A percentile compares a stretch with the other conserved stretches of the same genome.
These are phyloP conservation scores for Colletotrichum sp. DNA, from an alignment of 2,329 filamentous ascomycete species.

Conservation along the genomic window DNA sequence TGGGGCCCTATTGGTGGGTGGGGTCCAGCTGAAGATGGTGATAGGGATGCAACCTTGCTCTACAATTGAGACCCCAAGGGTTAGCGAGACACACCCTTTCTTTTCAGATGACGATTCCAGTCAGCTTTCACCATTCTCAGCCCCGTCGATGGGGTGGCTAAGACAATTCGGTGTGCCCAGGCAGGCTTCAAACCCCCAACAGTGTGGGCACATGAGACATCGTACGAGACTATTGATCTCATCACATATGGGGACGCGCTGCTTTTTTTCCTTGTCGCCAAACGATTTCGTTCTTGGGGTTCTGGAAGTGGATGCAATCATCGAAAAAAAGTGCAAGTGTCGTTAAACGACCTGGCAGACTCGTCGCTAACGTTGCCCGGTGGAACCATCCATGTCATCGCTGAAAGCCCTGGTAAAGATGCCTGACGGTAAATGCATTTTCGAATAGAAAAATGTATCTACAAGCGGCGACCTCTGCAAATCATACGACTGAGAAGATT, in stretches of 20 bases:
- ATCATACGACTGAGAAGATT: accelerated
- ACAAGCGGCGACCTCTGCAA: neutral
- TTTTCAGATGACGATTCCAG: neutral
- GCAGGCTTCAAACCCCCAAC: neutral
- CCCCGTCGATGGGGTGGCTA: neutral
- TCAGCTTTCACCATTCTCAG: neutral
- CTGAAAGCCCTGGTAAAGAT: neutral
- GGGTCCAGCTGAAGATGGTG: neutral
- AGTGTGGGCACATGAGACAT: neutral
- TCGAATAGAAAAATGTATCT: neutral
- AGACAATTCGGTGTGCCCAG: neutral
- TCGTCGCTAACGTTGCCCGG: neutral
- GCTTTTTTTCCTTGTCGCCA: neutral
- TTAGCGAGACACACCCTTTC: neutral
- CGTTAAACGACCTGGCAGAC: neutral
- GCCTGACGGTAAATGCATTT: neutral
- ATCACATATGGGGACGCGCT: neutral
- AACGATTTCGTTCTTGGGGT: neutral
- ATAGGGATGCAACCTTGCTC: neutral
- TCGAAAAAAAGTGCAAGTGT: neutral
- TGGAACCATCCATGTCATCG: neutral
- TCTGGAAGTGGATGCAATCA: neutral
- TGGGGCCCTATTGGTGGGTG: neutral
- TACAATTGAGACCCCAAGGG: neutral
- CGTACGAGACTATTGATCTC: neutral